phyloP scores from a whole-genome alignment of 768 basidiomycete genomes.

The Tulasnella sp. region DNA sequence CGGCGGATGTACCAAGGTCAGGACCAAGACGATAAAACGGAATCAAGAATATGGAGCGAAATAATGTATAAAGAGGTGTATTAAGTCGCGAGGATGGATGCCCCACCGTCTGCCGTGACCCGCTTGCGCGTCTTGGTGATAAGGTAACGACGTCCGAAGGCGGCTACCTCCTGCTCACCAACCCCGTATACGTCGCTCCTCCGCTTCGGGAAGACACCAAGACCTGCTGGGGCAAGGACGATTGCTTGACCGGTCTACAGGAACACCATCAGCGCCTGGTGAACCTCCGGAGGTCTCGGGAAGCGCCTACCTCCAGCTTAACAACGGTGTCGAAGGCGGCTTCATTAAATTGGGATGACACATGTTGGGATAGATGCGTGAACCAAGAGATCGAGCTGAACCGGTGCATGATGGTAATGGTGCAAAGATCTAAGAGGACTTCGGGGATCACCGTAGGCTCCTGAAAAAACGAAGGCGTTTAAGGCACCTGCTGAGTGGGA shows the following conservation, averaged over 20 bases:
- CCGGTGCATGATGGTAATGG: not conserved
- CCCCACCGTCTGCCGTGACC: conserved; percentile 53
- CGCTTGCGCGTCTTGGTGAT: conserved; percentile 49
- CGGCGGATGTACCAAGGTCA: no score
- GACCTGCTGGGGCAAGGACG: conserved; percentile 51
- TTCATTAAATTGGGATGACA: conserved; percentile 40
- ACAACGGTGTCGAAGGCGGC: conserved; percentile 59
- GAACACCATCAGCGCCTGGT: not conserved
- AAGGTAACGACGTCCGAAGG: conserved; percentile 47
- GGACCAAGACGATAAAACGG: no score
- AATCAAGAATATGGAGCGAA: no score
- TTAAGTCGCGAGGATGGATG: conserved; percentile 29
- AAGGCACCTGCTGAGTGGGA: no score
- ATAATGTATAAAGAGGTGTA: no score
- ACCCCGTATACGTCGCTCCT: conserved; percentile 12
- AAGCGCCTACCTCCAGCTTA: conserved; percentile 39
- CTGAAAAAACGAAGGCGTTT: not conserved
- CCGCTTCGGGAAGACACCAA: conserved; percentile 31
- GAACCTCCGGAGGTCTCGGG: no score
- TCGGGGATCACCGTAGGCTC: conserved; percentile 14
- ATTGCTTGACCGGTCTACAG: conserved; percentile 58
- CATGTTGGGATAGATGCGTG: conserved; percentile 29
- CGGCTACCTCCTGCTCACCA: conserved; percentile 21
- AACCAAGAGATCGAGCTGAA: conserved; percentile 8
- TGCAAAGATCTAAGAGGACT: conserved; percentile 8